Evolutionary conservation across 768 basidiomycete genomes (phyloP).

Genomic region (Hygrocybe punicea): DNA sequence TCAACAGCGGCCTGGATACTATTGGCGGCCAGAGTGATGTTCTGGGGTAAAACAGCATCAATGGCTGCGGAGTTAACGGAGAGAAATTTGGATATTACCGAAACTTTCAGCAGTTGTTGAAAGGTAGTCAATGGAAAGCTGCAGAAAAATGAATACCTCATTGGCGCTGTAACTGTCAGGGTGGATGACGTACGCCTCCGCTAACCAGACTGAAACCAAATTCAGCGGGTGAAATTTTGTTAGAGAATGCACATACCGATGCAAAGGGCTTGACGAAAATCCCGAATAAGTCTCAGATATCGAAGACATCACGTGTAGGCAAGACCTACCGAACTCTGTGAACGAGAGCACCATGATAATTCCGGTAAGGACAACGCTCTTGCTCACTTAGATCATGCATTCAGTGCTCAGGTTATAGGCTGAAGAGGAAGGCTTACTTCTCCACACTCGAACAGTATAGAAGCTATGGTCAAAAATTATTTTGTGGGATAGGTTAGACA

Average conservation of each 20-base stretch:
- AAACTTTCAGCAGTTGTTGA: not conserved
- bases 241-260: not conserved
- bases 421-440: not conserved
- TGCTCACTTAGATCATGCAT: not conserved
- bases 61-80: not conserved
- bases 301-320: too few relatives aligned
- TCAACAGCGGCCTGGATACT: conserved; percentile 5
- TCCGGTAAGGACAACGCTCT: not conserved
- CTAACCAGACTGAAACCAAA: not conserved
- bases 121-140: not conserved
- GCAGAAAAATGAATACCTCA: not conserved
- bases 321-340: not conserved
- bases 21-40: conserved; percentile 1
- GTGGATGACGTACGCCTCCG: not conserved
- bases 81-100: not conserved
- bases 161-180: not conserved
- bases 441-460: not conserved
- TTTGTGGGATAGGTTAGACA: not conserved
- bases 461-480: not conserved
- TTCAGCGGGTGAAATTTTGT: not conserved
- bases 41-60: not conserved
- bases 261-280: not conserved
- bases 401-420: not conserved
- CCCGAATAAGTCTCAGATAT: not conserved
- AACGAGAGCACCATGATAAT: not conserved